These are phyloP conservation scores for Colletotrichum lentis DNA, from an alignment of 2,329 filamentous ascomycete genomes.

Conservation along the genomic window DNA sequence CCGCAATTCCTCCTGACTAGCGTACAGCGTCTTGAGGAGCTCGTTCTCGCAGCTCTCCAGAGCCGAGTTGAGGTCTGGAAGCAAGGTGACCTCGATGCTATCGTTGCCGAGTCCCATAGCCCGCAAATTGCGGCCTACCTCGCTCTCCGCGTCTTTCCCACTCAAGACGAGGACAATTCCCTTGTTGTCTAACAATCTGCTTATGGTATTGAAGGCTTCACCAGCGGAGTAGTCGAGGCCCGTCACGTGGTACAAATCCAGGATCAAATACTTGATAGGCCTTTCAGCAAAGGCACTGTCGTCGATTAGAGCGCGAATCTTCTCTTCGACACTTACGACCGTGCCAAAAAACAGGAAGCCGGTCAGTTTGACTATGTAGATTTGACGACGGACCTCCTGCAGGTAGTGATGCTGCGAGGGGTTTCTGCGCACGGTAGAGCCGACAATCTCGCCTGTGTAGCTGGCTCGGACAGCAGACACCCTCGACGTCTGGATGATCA, in stretches of 20 bases:
- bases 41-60: slow-evolving; percentile 96
- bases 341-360: slow-evolving; percentile 99
- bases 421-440: slow-evolving; percentile 91
- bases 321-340: slow-evolving; percentile 92
- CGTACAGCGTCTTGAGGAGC: slow-evolving; percentile 82
- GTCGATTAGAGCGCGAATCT: slow-evolving; percentile 81
- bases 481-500: slow-evolving; percentile 89
- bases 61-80: slow-evolving; percentile 90
- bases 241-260: slow-evolving; percentile 89
- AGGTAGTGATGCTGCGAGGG: slow-evolving; percentile 89
- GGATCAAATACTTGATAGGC: slow-evolving; percentile 87
- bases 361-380: slow-evolving; percentile 88
- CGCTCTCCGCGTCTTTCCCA: slow-evolving; percentile 77
- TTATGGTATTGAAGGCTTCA: slow-evolving; percentile 93
- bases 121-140: slow-evolving; percentile 79
- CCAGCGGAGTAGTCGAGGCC: slow-evolving; percentile 96
- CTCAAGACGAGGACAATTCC: slow-evolving; percentile 84
- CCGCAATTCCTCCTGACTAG: slow-evolving; percentile 68
- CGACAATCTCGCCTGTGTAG: slow-evolving; percentile 89
- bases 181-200: slow-evolving; percentile 79
- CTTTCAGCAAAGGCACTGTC: slow-evolving; percentile 79
- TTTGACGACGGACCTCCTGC: slow-evolving; percentile 84
- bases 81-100: slow-evolving; percentile 77
- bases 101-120: slow-evolving; percentile 84
- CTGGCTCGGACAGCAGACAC: slow-evolving; percentile 88